A percentile compares a stretch with the other conserved stretches of the same genome.
Conservation (phyloP, 306 rosid genomes). For the Inga oerstediana region DNA sequence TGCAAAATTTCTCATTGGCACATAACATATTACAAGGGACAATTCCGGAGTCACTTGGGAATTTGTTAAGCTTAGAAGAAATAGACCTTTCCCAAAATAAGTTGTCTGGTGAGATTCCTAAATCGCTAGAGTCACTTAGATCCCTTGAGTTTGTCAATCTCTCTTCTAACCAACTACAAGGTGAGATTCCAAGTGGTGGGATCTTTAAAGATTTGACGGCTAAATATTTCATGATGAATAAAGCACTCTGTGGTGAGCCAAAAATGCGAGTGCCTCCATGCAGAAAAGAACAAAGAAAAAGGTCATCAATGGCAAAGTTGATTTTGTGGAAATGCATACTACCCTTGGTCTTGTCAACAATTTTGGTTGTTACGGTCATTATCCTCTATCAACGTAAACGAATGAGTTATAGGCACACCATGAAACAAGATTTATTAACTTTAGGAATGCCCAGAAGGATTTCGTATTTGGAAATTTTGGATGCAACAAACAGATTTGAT, state of each 20-base stretch:
- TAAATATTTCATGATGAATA: background rate
- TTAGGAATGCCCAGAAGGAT: background rate
- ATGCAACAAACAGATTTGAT: background rate
- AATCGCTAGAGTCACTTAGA: background rate
- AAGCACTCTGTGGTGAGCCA: background rate
- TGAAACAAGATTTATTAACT: too few species aligned
- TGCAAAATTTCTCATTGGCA: background rate
- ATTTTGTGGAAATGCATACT: background rate
- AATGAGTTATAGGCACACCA: background rate
- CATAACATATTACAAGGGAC: background rate
- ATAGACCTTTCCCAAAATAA: background rate
- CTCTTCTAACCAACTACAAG: background rate
- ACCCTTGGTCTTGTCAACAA: background rate
- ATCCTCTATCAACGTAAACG: background rate
- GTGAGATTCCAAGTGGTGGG: background rate
- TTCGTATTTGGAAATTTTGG: background rate
- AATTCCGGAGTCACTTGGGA: background rate
- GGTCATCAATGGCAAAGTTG: background rate
- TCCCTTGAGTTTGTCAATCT: background rate
- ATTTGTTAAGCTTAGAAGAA: background rate
- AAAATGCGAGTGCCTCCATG: background rate
- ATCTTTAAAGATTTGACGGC: background rate
- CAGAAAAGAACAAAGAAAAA: background rate
- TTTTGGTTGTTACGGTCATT: background rate
- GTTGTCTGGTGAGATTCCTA: background rate